A percentile compares a stretch with the other conserved stretches of the same genome.
These are phyloP conservation scores for Rutstroemia sp. DNA, from an alignment of 2,329 filamentous ascomycete genomes.

Conservation along the genomic window DNA sequence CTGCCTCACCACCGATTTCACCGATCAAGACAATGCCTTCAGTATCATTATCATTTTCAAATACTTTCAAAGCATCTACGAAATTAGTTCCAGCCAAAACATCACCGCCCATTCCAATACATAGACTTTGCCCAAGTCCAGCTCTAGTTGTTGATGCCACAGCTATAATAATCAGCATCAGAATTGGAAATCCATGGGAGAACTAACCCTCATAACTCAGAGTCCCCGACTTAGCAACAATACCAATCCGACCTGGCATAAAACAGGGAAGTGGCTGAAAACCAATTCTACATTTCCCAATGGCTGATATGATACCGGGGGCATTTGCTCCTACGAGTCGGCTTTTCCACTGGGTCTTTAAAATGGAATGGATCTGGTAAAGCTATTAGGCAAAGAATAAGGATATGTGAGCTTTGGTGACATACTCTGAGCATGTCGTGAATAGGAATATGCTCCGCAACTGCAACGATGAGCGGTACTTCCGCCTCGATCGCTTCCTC, in stretches of 20 bases:
- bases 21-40: constrained; percentile 61
- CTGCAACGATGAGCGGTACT: constrained; percentile 66
- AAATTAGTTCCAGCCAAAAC: constrained; percentile 67
- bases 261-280: constrained; percentile 74
- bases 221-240: constrained; percentile 68
- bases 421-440: constrained; percentile 62
- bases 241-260: constrained; percentile 57
- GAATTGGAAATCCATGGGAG: neutral
- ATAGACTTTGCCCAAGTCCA: constrained; percentile 64
- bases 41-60: constrained; percentile 58
- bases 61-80: constrained; percentile 59
- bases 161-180: constrained; percentile 32
- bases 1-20: constrained; percentile 58
- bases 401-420: constrained; percentile 14
- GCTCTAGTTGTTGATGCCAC: constrained; percentile 63
- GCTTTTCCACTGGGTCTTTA: constrained; percentile 61
- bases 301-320: constrained; percentile 66
- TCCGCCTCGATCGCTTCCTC: constrained; percentile 74
- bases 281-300: constrained; percentile 62
- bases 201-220: constrained; percentile 56
- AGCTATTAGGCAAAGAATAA: neutral
- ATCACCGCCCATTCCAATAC: constrained; percentile 68
- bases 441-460: constrained; percentile 68
- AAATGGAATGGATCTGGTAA: constrained; percentile 55
- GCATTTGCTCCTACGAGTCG: constrained; percentile 66